Evolutionary conservation across 2,329 filamentous ascomycete genomes (phyloP).

Genomic region (Capronia americana): DNA sequence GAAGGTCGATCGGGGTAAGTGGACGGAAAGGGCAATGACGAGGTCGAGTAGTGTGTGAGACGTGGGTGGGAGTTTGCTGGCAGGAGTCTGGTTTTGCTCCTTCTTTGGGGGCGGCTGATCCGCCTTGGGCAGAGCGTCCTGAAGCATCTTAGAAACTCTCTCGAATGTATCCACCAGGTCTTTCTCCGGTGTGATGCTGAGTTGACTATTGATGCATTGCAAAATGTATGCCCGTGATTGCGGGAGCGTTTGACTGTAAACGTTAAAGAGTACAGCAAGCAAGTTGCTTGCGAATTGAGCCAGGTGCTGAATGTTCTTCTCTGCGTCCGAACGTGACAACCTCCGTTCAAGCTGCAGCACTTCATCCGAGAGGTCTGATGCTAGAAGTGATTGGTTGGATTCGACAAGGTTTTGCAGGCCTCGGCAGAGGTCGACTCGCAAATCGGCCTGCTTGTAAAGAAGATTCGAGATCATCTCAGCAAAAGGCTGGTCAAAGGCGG

Average conservation of each 20-base stretch:
- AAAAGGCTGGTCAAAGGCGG: conserved; percentile 83
- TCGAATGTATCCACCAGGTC: conserved; percentile 89
- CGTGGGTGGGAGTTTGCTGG: conserved; percentile 84
- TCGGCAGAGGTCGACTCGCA: conserved; percentile 86
- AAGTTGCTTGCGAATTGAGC: conserved; percentile 83
- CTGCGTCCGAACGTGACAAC: conserved; percentile 74
- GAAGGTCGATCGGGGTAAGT: conserved; percentile 87
- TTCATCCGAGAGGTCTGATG: conserved; percentile 71
- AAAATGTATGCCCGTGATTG: conserved; percentile 90
- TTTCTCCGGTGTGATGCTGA: conserved; percentile 80
- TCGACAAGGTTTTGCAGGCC: conserved; percentile 86
- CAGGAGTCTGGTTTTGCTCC: conserved; percentile 62
- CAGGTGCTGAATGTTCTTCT: conserved; percentile 82
- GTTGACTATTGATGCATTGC: conserved; percentile 90
- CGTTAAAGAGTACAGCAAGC: conserved; percentile 96
- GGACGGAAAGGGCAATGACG: conserved; percentile 93
- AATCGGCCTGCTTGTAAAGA: conserved; percentile 86
- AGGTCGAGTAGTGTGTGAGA: conserved; percentile 96
- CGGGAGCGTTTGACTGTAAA: conserved; percentile 94
- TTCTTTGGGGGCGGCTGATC: conserved; percentile 69
- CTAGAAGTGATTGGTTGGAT: conserved; percentile 82
- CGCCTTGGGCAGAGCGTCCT: conserved; percentile 67
- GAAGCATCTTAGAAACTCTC: conserved; percentile 83
- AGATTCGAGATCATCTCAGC: conserved; percentile 91
- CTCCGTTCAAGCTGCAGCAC: conserved; percentile 78